A percentile compares a stretch with the other conserved stretches of the same genome.
These are phyloP conservation scores for Plasmodium berghei DNA, from an alignment of 169 alveolate genomes.

Conservation along the genomic window DNA sequence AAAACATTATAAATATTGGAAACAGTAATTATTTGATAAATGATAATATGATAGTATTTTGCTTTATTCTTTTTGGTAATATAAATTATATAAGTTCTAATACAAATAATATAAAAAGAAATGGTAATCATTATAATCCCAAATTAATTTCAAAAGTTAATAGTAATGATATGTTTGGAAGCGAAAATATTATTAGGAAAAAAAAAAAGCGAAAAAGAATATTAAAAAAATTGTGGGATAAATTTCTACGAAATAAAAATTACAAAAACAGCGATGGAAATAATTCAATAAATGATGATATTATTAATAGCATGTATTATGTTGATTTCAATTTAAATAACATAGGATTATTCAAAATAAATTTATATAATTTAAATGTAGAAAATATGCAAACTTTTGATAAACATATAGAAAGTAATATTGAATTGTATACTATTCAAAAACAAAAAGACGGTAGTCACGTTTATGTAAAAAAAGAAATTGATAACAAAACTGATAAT, in stretches of 20 bases:
- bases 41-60: constrained; percentile 61
- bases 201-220: constrained; percentile 4
- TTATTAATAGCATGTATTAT: constrained; percentile 10
- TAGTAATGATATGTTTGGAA: constrained; percentile 11
- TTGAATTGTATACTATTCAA: constrained; percentile 47
- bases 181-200: neutral
- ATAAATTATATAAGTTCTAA: neutral
- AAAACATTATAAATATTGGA: constrained; percentile 64
- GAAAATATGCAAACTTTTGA: constrained; percentile 14
- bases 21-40: constrained; percentile 63
- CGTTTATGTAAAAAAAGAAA: constrained; percentile 43
- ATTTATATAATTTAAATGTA: constrained; percentile 28
- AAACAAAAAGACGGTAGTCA: constrained; percentile 21
- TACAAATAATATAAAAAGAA: constrained; percentile 17
- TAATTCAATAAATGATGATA: constrained; percentile 20
- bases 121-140: neutral
- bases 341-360: constrained; percentile 52
- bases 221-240: constrained; percentile 19
- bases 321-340: constrained; percentile 49
- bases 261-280: constrained; percentile 9
- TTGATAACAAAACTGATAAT: constrained; percentile 26
- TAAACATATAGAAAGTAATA: constrained; percentile 16
- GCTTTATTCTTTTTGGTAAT: constrained; percentile 50
- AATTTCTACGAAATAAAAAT: constrained; percentile 6
- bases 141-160: constrained; percentile 12